Evolutionary conservation across 805 yeast species (phyloP).

Genomic region (Monosporozyma unispora): DNA sequence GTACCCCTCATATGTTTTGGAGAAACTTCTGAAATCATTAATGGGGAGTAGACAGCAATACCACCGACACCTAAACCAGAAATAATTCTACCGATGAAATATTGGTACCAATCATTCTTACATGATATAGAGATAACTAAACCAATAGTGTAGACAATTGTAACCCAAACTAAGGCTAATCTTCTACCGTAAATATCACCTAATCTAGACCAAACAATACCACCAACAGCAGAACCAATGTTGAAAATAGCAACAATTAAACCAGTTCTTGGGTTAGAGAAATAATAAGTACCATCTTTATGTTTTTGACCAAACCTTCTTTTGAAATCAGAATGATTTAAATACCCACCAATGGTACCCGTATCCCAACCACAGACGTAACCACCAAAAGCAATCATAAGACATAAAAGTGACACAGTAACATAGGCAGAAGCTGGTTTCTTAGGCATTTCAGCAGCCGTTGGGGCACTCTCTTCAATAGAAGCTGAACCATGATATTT

Average conservation of each 20-base stretch:
- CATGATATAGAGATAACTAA: constrained; percentile 54
- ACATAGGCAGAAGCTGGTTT: constrained; percentile 18
- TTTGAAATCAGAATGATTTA: too few relatives aligned
- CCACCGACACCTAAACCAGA: constrained; percentile 76
- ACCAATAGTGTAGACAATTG: constrained; percentile 50
- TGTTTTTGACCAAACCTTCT: constrained; percentile 45
- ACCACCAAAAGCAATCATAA: constrained; percentile 27
- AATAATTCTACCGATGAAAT: constrained; percentile 55
- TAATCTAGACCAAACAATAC: constrained; percentile 45
- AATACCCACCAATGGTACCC: too few relatives aligned
- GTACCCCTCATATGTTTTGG: constrained; percentile 68
- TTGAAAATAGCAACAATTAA: constrained; percentile 29
- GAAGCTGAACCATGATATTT: too few relatives aligned
- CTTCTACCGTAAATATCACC: constrained; percentile 64
- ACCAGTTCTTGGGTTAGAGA: constrained; percentile 50
- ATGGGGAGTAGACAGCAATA: constrained; percentile 64
- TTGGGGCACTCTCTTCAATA: too few relatives aligned
- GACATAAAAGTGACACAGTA: constrained; percentile 27
- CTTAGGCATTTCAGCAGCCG: constrained; percentile 8
- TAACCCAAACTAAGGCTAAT: constrained; percentile 30
- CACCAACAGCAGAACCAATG: constrained; percentile 66
- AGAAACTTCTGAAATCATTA: constrained; percentile 61
- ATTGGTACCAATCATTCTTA: constrained; percentile 54
- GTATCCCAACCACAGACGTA: constrained; percentile 52
- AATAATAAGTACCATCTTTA: constrained; percentile 35